Evolutionary conservation across 495 filamentous ascomycete genomes (phyloP).

Genomic region (Bombardia bombarda): DNA sequence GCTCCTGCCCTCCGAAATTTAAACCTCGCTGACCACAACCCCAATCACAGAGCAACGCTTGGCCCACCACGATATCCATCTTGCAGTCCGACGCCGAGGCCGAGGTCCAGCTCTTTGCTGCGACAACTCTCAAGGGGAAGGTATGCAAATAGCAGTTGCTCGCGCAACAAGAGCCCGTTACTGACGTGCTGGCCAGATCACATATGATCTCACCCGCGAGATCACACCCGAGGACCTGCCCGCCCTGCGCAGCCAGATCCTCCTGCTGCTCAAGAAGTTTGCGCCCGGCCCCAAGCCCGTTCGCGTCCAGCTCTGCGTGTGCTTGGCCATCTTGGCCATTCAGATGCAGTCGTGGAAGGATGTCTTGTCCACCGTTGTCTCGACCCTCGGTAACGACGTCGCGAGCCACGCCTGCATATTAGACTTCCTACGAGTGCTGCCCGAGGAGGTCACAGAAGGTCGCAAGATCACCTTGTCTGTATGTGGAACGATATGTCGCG

Average conservation of each 20-base stretch:
- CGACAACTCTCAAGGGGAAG: constrained; percentile 96
- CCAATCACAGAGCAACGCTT: constrained; percentile 63
- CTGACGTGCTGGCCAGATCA: constrained; percentile 34
- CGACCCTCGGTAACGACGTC: constrained; percentile 66
- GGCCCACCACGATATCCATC: constrained; percentile 78
- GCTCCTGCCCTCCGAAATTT: constrained; percentile 2
- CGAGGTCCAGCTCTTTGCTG: constrained; percentile 89
- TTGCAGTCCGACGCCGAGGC: constrained; percentile 68
- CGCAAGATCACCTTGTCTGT: constrained; percentile 97
- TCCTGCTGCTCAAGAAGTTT: constrained; percentile 69
- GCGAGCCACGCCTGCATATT: constrained; percentile 75
- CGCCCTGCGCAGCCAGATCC: constrained; percentile 71
- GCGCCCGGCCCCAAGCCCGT: constrained; percentile 82
- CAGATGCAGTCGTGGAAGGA: constrained; percentile 97
- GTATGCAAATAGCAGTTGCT: too few species aligned
- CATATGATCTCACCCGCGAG: constrained; percentile 50
- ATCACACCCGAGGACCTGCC: constrained; percentile 66
- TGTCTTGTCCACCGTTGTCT: constrained; percentile 73
- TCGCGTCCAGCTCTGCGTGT: constrained; percentile 89
- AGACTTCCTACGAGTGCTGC: constrained; percentile 91
- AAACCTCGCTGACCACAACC: background rate
- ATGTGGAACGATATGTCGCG: constrained; percentile 59
- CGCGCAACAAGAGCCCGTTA: background rate
- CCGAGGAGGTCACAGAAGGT: constrained; percentile 98
- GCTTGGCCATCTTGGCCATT: constrained; percentile 85